A percentile compares a stretch with the other conserved stretches of the same genome.
These are phyloP conservation scores for Pythium phragmiticola DNA, from an alignment of 352 stramenopile species.

Conservation along the genomic window DNA sequence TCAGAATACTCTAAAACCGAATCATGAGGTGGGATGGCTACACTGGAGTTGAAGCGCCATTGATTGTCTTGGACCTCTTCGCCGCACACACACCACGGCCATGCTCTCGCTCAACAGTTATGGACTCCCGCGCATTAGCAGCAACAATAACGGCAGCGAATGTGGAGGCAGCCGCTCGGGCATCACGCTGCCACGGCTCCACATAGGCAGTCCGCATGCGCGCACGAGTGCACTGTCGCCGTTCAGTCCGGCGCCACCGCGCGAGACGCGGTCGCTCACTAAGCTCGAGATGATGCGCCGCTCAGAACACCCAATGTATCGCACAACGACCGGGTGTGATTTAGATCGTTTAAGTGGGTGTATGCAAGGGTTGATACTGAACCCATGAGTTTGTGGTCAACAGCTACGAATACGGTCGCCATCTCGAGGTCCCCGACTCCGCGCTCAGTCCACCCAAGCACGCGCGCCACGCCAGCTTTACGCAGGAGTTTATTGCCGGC, in stretches of 20 bases:
- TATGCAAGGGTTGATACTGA: too few species aligned
- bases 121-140: constrained; percentile 26
- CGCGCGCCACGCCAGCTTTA: constrained; percentile 40
- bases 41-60: too few species aligned
- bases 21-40: not conserved
- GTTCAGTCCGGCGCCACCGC: constrained; percentile 26
- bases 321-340: constrained; percentile 46
- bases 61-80: not conserved
- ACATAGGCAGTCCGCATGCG: constrained; percentile 23
- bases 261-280: constrained; percentile 41
- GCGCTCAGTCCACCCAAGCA: constrained; percentile 58
- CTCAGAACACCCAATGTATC: constrained; percentile 47
- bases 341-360: too few species aligned
- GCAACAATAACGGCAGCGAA: constrained; percentile 21
- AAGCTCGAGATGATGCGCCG: constrained; percentile 51
- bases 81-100: not conserved
- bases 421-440: constrained; percentile 53
- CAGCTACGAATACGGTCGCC: constrained; percentile 60
- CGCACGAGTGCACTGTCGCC: constrained; percentile 15
- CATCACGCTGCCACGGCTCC: constrained; percentile 45
- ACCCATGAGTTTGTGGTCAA: too few species aligned
- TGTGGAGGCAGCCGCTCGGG: not conserved
- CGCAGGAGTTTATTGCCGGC: constrained; percentile 57
- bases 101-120: constrained; percentile 49
- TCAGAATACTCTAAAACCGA: not conserved